A percentile compares a stretch with the other conserved stretches of the same genome.
Evolutionary conservation across 371 early-diverging fungal genomes (phyloP).

Genomic region (Syncephalastrum contaminatum): DNA sequence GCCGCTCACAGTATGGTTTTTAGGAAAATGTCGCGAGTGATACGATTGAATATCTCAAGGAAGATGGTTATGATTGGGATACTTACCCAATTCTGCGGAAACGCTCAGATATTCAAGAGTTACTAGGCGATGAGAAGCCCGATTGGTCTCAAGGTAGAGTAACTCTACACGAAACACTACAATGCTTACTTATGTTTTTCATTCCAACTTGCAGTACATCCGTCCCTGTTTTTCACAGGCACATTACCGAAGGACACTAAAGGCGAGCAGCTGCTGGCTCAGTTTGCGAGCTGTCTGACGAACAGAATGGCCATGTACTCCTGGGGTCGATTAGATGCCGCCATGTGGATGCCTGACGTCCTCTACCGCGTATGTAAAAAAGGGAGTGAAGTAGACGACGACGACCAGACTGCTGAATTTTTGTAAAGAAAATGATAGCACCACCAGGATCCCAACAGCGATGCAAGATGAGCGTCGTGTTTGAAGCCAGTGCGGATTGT

Average conservation of each 20-base stretch:
- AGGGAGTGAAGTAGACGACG: neutral
- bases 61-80: slow-evolving; percentile 51
- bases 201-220: slow-evolving; percentile 26
- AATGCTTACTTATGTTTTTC: neutral
- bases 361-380: slow-evolving; percentile 24
- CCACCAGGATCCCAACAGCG: slow-evolving; percentile 28
- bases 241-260: slow-evolving; percentile 36
- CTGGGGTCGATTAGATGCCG: slow-evolving; percentile 49
- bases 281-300: slow-evolving; percentile 36
- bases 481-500: slow-evolving; percentile 36
- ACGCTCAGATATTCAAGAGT: no score
- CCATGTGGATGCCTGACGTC: slow-evolving; percentile 42
- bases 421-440: slow-evolving; percentile 36
- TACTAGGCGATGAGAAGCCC: no score
- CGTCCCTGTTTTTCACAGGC: slow-evolving; percentile 42
- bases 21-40: slow-evolving; percentile 17
- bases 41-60: slow-evolving; percentile 23
- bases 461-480: slow-evolving; percentile 47
- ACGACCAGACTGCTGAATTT: neutral
- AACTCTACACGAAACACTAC: neutral
- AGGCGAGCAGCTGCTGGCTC: slow-evolving; percentile 48
- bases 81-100: slow-evolving; percentile 18
- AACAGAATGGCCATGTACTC: slow-evolving; percentile 47
- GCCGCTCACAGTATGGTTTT: neutral
- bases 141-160: slow-evolving; percentile 41